Base-by-base conservation (phyloP, 106 monocot genomes). In the Allium fistulosum region DNA sequence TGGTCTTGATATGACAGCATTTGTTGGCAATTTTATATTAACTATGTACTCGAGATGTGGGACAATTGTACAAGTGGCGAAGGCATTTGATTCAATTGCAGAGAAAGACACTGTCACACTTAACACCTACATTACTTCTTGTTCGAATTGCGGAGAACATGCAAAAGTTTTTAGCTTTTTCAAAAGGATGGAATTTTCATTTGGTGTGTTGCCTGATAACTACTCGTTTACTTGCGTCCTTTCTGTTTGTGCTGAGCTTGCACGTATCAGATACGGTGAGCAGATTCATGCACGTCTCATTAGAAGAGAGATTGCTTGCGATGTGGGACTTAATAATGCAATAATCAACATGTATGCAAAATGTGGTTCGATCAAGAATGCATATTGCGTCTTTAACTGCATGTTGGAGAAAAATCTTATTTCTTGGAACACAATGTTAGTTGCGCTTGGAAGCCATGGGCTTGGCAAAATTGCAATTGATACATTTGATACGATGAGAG, bases 341-440 rank as follows among this genome's bases (percentile, higher is more conserved):
- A 70, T 90, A 18, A 72, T 90, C 48, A 86, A 86, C 74, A 81
- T 85, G 83, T 90, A 90, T 58, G 78, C 78, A 6, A 90, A 86
- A 61, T 90, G 90, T 67, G 90, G 90, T 57, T 58, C 48, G 28
- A 83, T 83, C 28, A 11, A 17, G 27, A 75, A 74, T 66, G 85
- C 86, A 18, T 45, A 46, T 37, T 26, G 26, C 51, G 7, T 75
- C 14, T 90, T 90, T 18, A 49, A 66, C 63, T 1, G 5, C 27
- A 59, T 86, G 67, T 58, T 61, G 0, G 61, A 72, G 10, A 68
- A 62, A 60, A 90, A 90, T 74, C 59, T 86, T 61, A 70, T 90
- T 64, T 86, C 90, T 1, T 90, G 78, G 76, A 90, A 90, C 73
- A 86, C 85, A 16, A 78, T 90, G 14, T 81, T 90, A 45, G 52